Percentiles rank a stretch among this genome's conserved stretches.
phyloP scores from a whole-genome alignment of 169 alveolate genomes.

The Toxoplasma gondii region DNA sequence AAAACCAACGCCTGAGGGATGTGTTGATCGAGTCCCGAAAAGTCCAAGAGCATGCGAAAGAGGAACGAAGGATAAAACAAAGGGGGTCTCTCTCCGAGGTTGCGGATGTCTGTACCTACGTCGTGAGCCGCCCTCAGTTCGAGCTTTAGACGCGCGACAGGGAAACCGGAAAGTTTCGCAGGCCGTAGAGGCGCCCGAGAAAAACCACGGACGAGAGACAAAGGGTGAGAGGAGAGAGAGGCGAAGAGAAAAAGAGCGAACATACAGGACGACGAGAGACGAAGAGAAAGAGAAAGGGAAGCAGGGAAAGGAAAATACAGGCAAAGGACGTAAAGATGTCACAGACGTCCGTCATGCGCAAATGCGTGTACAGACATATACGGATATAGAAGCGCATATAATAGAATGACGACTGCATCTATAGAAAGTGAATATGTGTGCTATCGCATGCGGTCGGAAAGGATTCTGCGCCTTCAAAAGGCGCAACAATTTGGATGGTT shows the following conservation, averaged over 20 bases:
- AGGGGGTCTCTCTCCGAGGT: background rate
- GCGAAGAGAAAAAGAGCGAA: background rate
- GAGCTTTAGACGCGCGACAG: background rate
- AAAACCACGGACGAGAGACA: background rate
- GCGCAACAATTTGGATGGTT: too few species aligned
- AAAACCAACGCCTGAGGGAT: background rate
- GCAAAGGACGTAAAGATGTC: background rate
- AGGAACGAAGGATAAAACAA: background rate
- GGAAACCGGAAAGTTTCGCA: background rate
- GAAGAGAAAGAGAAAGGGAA: background rate
- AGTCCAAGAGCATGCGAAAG: background rate
- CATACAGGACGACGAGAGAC: background rate
- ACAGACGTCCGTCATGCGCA: background rate
- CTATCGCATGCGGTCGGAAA: too few species aligned
- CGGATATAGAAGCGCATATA: background rate
- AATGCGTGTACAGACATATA: background rate
- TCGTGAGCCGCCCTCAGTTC: constrained; percentile 22
- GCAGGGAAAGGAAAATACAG: background rate
- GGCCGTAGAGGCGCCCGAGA: background rate
- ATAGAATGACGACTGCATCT: too few species aligned
- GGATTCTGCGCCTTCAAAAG: too few species aligned
- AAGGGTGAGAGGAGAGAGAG: background rate
- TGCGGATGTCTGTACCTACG: constrained; percentile 9
- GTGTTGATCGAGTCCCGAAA: background rate
- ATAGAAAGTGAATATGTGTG: too few species aligned